These are phyloP conservation scores for Phoenix roebelenii DNA, from an alignment of 176 grass and related monocot genomes.

Conservation along the genomic window DNA sequence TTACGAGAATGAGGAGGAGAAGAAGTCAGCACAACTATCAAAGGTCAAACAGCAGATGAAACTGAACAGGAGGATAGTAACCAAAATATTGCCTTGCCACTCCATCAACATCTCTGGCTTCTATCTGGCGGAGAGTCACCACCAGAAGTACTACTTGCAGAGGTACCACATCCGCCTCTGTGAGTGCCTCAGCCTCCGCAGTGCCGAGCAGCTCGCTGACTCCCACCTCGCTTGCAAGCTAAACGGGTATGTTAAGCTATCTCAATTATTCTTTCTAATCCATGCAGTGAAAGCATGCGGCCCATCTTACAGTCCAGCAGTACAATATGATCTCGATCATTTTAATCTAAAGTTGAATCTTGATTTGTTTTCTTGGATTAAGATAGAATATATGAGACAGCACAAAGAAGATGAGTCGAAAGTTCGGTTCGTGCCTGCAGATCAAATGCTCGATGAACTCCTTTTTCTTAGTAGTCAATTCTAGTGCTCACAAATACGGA, in stretches of 20 bases:
- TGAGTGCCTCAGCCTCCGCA: constrained; percentile 12
- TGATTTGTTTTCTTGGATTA: no score
- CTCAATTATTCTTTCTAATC: background rate
- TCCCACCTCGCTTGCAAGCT: constrained; percentile 15
- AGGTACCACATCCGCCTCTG: background rate
- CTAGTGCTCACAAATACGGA: no score
- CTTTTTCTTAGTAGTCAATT: no score
- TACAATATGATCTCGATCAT: background rate
- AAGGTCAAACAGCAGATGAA: constrained; percentile 20
- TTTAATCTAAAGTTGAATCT: no score
- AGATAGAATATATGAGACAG: no score
- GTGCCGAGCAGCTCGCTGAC: constrained; percentile 5
- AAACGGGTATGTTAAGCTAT: constrained; percentile 5
- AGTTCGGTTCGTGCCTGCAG: no score
- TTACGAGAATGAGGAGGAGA: constrained; percentile 1
- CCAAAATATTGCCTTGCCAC: background rate
- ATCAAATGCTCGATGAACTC: no score
- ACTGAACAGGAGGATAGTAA: constrained; percentile 13
- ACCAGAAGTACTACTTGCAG: constrained; percentile 13
- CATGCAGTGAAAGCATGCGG: no score
- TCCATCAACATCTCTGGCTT: background rate
- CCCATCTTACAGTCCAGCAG: no score
- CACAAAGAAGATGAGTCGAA: no score
- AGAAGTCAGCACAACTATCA: constrained; percentile 1
- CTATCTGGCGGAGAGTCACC: constrained; percentile 1